These are phyloP conservation scores for Saccharomycopsis olivae DNA, from an alignment of 805 yeast genomes.

Conservation along the genomic window DNA sequence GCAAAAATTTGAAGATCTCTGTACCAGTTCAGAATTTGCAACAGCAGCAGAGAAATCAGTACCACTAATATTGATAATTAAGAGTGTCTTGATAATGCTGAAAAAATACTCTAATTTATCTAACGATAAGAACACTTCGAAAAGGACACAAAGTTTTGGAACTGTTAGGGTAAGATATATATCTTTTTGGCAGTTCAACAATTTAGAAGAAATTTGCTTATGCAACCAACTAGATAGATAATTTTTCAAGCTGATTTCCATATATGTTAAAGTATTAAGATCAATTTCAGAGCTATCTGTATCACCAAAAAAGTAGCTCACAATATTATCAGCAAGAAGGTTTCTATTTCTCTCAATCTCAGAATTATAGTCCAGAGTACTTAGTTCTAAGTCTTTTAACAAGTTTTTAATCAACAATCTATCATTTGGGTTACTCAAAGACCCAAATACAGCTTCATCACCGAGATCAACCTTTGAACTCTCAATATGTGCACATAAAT, in stretches of 20 bases:
- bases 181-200: too few relatives aligned
- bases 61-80: slow-evolving; percentile 3
- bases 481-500: too few relatives aligned
- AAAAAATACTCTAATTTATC: slow-evolving; percentile 12
- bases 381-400: neutral
- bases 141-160: slow-evolving; percentile 4
- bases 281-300: neutral
- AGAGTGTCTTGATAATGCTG: slow-evolving; percentile 6
- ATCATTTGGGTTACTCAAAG: neutral
- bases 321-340: neutral
- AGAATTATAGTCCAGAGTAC: too few relatives aligned
- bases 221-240: slow-evolving; percentile 11
- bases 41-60: too few relatives aligned
- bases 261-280: neutral
- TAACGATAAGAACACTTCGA: slow-evolving; percentile 2
- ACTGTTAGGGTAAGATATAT: neutral
- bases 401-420: neutral
- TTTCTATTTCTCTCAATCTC: neutral
- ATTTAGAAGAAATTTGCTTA: too few relatives aligned
- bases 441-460: too few relatives aligned
- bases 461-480: too few relatives aligned
- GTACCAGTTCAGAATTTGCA: too few relatives aligned
- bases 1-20: too few relatives aligned
- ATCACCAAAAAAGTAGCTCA: neutral
- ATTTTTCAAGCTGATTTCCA: slow-evolving; percentile 7